Evolutionary conservation across 169 alveolate species (phyloP), one percentile per base, ranked within the genome.

Genomic region (Babesia divergens): DNA sequence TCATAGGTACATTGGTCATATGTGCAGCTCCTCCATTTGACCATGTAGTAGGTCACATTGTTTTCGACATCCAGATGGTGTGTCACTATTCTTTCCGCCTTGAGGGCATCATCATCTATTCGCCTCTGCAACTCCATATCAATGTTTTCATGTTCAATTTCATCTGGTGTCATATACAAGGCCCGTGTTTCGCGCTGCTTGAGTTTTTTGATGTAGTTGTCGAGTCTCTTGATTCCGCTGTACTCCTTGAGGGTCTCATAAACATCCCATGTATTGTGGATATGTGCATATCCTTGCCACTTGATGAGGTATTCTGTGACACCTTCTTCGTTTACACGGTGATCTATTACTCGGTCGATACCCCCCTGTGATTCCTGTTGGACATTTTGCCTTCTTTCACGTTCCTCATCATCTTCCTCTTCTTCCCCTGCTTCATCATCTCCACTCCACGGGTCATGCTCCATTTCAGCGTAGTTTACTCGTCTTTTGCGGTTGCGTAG

Each of bases 1-100:
- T 93, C 97, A 76, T 91, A 90, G 24, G 97, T 93, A 82, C 96
- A 92, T 67, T 92, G 97, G 62, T 93, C 97, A 80, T 93, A 93
- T 6, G 95, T 89, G 80, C 96, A 92, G 37, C 94, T 89, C 53
- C 84, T 65, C 97, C 97, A 93, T 66, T 93, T 93, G 20, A 93
- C 97, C 67, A 93, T 77, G 79, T 87, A 93, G 42, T 76, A 44
- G 37, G 53, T 72, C 35, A 26, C 43, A 53, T 74, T 53, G n/a
- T 53, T 71, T 13, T 75, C 83, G 5, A 31, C 26, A 24, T 86
- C 92, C 60, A 65, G 49, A 74, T 72, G 66, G 38, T 84, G 91
- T 20, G 89, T 82, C 46, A 93, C 93, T 29, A 93, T 86, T 43
- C 96, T 81, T 64, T 93, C 97, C 6, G 97, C 96, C 46, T 82